Conservation (phyloP, 2,329 filamentous ascomycete genomes). For the Ceratocystis harringtonii region DNA sequence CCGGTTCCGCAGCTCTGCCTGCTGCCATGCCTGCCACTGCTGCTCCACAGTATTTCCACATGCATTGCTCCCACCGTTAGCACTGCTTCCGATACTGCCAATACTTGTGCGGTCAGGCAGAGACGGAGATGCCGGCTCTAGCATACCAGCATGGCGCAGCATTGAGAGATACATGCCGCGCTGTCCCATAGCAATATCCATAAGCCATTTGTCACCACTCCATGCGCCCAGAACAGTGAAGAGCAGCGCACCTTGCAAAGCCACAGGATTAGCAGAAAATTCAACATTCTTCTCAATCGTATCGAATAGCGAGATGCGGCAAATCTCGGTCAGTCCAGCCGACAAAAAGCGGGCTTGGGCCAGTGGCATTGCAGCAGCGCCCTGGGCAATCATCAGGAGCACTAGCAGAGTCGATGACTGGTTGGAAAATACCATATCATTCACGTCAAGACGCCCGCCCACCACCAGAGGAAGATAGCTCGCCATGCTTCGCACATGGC, state of each 20-base stretch:
- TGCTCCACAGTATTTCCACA: constrained; percentile 29
- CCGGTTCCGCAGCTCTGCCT: constrained; percentile 48
- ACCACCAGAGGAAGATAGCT: constrained; percentile 50
- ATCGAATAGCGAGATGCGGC: constrained; percentile 56
- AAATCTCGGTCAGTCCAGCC: constrained; percentile 53
- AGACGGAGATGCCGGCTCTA: constrained; percentile 33
- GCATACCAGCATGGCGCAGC: constrained; percentile 53
- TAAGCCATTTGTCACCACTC: constrained; percentile 65
- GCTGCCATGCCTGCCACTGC: constrained; percentile 49
- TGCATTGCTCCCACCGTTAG: constrained; percentile 20
- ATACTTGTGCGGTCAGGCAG: constrained; percentile 24
- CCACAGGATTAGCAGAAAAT: constrained; percentile 48
- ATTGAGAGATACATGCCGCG: constrained; percentile 59
- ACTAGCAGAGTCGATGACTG: constrained; percentile 51
- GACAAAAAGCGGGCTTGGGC: constrained; percentile 50
- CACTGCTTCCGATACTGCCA: constrained; percentile 50
- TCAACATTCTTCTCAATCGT: constrained; percentile 57
- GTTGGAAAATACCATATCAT: constrained; percentile 51
- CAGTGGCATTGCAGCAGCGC: constrained; percentile 49
- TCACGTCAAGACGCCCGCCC: constrained; percentile 46
- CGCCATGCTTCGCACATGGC: constrained; percentile 50
- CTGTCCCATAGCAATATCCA: constrained; percentile 63
- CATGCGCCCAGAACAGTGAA: constrained; percentile 55
- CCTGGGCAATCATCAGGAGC: constrained; percentile 58
- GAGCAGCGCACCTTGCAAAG: constrained; percentile 49